Percentiles rank a stretch among this genome's conserved stretches.
Conservation (phyloP, 495 filamentous ascomycete species). For the Lophiostoma macrostomum region DNA sequence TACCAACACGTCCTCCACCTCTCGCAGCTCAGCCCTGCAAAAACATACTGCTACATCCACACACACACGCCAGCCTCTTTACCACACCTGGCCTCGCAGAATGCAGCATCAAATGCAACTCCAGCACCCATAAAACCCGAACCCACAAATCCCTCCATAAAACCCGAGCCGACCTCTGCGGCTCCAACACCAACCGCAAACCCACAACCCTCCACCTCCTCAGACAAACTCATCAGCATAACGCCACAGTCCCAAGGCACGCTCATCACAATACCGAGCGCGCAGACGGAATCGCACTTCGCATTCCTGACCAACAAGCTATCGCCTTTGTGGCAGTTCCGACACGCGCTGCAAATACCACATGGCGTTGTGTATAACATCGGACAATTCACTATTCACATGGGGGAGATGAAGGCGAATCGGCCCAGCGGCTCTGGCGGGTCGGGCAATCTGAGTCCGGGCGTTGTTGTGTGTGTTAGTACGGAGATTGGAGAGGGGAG, state of each 20-base stretch:
- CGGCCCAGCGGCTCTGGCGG: background rate
- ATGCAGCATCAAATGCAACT: background rate
- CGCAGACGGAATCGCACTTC: constrained; percentile 8
- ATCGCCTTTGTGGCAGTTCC: constrained; percentile 15
- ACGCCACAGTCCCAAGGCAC: background rate
- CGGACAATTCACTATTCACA: constrained; percentile 5
- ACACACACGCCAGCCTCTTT: background rate
- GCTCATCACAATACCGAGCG: constrained; percentile 14
- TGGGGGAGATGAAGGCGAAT: constrained; percentile 8
- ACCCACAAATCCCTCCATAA: background rate
- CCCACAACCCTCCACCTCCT: background rate
- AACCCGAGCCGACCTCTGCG: background rate
- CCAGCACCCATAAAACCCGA: background rate
- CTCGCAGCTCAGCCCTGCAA: background rate
- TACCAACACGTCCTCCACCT: constrained; percentile 16
- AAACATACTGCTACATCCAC: constrained; percentile 20
- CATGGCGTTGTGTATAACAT: constrained; percentile 2
- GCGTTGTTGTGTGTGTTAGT: constrained; percentile 17
- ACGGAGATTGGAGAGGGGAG: background rate
- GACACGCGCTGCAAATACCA: constrained; percentile 3
- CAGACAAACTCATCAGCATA: background rate
- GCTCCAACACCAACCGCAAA: background rate
- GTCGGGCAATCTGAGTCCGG: background rate
- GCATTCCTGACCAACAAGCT: background rate
- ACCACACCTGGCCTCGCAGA: too few relatives aligned